Evolutionary conservation across 2,329 filamentous ascomycete genomes (phyloP), one percentile per base, ranked within the genome.

Genomic region (Hypoxylon sp.): DNA sequence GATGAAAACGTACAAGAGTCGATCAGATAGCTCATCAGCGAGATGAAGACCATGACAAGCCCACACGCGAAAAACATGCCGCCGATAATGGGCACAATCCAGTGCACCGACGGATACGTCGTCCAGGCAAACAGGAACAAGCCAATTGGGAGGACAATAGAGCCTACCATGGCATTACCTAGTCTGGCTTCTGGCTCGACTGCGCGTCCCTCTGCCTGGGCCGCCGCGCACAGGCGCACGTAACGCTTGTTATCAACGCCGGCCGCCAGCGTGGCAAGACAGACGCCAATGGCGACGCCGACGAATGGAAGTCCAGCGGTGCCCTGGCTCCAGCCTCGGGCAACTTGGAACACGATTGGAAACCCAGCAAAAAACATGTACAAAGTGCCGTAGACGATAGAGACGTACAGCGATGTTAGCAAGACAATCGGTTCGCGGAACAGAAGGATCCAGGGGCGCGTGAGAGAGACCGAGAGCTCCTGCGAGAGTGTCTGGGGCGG

Each of bases 331-430:
- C 80, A 82, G 16, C 76, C 73, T 61, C 81, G 82, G 20, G 72
- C 69, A 2, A 72, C 69, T 56, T 77, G 63, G 57, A 80, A 82
- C 2, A 82, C 77, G 12, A 72, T 40, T 8, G 79, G 75, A 57
- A 82, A 79, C 36, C 79, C 80, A 4, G 80, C 80, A 63, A 82
- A 79, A 18, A 81, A 71, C 3, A 82, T 68, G 56, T 79, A 81
- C 2, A 81, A 67, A 56, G 78, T 75, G 2, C 79, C 80, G 65
- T 78, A 76, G 1, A 69, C 65, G 11, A 76, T 22, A 2, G 71
- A 63, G 2, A 70, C 64, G 28, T 71, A 74, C 0, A 81, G 54
- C 0, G 78, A 76, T 33, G 78, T 68, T 40, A 80, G 55, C 36
- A 77, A 71, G 9, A 79, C 20, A 68, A 75, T 78, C 64, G 72